Percentiles rank a stretch among this genome's conserved stretches.
phyloP scores from a whole-genome alignment of 1,284 basidiomycete genomes.

The Anthracocystis panici-leucophaei region DNA sequence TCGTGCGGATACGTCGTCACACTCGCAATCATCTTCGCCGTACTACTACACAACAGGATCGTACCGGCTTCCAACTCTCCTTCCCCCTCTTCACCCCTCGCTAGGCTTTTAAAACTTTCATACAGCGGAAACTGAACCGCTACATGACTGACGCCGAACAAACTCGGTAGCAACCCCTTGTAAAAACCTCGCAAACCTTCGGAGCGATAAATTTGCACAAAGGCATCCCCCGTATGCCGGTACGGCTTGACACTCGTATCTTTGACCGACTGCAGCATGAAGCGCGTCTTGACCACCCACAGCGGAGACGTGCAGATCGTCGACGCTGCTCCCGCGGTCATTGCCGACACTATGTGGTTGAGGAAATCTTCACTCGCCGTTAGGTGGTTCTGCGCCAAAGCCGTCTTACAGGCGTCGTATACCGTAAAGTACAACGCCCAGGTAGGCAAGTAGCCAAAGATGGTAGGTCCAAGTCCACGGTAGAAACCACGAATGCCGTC shows the following conservation, averaged over 20 bases:
- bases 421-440: constrained; percentile 69
- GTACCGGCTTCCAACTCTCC: constrained; percentile 40
- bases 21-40: constrained; percentile 68
- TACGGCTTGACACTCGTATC: constrained; percentile 44
- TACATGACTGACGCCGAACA: constrained; percentile 67
- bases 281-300: constrained; percentile 68
- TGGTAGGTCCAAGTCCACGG: constrained; percentile 65
- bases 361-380: constrained; percentile 50
- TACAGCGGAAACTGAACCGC: constrained; percentile 69
- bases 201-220: constrained; percentile 57
- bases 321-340: constrained; percentile 65
- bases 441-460: constrained; percentile 68
- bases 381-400: constrained; percentile 15
- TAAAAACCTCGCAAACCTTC: constrained; percentile 67
- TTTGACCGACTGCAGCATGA: constrained; percentile 58
- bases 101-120: constrained; percentile 61
- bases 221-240: constrained; percentile 64
- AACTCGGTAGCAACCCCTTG: constrained; percentile 61
- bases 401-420: constrained; percentile 60
- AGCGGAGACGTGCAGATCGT: constrained; percentile 66
- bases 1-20: constrained; percentile 69
- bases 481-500: constrained; percentile 68
- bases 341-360: constrained; percentile 64
- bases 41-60: constrained; percentile 63
- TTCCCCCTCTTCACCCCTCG: constrained; percentile 34